phyloP scores from a whole-genome alignment of 225 moss, liverwort and hornwort species.

The Asterella californica region DNA sequence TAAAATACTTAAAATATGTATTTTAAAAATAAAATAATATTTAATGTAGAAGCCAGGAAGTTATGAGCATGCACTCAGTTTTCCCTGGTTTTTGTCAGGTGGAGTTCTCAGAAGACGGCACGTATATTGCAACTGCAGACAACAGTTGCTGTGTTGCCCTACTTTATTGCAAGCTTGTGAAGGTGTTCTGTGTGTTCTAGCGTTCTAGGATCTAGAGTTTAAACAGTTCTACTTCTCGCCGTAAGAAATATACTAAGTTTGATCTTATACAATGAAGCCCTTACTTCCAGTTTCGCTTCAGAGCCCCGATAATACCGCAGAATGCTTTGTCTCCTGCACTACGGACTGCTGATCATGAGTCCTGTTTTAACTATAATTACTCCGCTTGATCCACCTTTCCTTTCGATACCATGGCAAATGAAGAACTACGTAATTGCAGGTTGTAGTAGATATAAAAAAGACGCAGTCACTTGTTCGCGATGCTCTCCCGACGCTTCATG shows the following conservation, averaged over 20 bases:
- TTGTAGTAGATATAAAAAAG: slow-evolving; percentile 44
- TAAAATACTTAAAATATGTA: too few relatives aligned
- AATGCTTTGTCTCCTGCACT: too few relatives aligned
- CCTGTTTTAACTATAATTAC: too few relatives aligned
- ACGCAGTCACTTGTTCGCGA: slow-evolving; percentile 25
- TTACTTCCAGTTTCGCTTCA: too few relatives aligned
- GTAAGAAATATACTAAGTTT: too few relatives aligned
- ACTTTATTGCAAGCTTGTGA: slow-evolving; percentile 47
- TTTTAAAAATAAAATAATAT: too few relatives aligned
- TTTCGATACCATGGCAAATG: not conserved
- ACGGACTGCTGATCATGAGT: too few relatives aligned
- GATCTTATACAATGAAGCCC: too few relatives aligned
- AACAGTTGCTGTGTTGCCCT: slow-evolving; percentile 49
- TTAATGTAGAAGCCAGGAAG: not conserved
- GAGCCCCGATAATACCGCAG: too few relatives aligned
- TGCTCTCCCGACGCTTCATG: slow-evolving; percentile 36
- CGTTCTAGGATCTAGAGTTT: too few relatives aligned
- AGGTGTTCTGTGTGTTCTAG: slow-evolving; percentile 34
- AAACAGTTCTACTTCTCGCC: too few relatives aligned
- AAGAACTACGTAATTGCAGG: slow-evolving; percentile 19
- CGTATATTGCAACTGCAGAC: slow-evolving; percentile 50
- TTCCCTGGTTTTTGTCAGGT: slow-evolving; percentile 32
- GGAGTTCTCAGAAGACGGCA: slow-evolving; percentile 46
- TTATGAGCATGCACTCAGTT: not conserved
- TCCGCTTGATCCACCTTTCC: too few relatives aligned